Conservation (phyloP, 345 rosid genomes). For the Carallia pectinifolia region DNA sequence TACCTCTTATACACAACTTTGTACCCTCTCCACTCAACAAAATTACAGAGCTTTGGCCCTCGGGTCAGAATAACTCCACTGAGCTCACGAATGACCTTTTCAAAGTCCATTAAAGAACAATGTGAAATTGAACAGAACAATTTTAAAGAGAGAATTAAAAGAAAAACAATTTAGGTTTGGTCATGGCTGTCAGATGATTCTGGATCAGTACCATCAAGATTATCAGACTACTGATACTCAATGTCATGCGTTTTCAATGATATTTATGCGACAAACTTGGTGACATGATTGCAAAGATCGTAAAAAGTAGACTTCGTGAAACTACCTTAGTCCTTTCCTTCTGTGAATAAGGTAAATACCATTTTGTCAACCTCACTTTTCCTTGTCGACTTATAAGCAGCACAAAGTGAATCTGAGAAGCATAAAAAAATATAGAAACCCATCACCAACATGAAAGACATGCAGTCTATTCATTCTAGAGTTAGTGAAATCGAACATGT, state of each 20-base stretch:
- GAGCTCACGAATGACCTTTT: slow-evolving; percentile 27
- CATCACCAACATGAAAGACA: no score
- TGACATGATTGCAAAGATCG: background rate
- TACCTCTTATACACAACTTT: slow-evolving; percentile 29
- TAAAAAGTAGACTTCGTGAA: background rate
- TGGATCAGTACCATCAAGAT: no score
- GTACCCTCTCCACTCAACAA: slow-evolving; percentile 35
- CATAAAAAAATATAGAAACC: background rate
- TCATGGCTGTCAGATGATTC: no score
- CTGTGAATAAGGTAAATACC: slow-evolving; percentile 88
- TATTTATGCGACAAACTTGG: no score
- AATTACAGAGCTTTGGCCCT: slow-evolving; percentile 28
- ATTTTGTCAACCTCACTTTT: slow-evolving; percentile 86
- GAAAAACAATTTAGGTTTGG: no score
- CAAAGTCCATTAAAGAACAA: background rate
- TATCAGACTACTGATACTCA: no score
- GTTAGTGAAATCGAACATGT: no score
- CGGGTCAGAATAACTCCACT: slow-evolving; percentile 19
- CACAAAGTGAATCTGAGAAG: slow-evolving; percentile 69
- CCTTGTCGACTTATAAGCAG: slow-evolving; percentile 96
- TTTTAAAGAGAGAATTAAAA: background rate
- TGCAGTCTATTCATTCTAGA: no score
- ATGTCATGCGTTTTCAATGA: no score
- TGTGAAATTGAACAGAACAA: background rate
- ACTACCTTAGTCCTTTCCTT: slow-evolving; percentile 76